phyloP scores from a whole-genome alignment of 2,329 filamentous ascomycete genomes.

The Trichoderma sp. region DNA sequence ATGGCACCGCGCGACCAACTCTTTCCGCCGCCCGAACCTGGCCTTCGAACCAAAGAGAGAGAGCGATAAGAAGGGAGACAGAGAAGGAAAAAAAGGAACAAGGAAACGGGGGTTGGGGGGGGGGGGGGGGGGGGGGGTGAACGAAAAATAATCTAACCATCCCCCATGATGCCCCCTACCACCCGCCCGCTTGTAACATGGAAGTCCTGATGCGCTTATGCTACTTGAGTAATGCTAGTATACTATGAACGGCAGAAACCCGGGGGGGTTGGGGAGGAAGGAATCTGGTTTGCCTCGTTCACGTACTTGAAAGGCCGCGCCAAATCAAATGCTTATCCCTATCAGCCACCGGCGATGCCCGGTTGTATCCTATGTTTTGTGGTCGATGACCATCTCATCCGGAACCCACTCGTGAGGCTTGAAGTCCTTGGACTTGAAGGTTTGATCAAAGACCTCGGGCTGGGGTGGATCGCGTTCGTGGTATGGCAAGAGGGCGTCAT shows the following conservation, averaged over 20 bases:
- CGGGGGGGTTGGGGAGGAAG: not conserved
- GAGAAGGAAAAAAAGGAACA: not conserved
- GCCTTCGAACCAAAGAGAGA: no score
- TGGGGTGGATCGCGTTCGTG: not conserved
- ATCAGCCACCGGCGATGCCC: not conserved
- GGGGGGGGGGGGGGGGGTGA: no score
- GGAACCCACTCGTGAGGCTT: not conserved
- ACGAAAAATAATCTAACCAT: not conserved
- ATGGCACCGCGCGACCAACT: no score
- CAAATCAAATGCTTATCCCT: not conserved
- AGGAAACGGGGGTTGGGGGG: no score
- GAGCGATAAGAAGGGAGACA: not conserved
- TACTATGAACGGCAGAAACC: not conserved
- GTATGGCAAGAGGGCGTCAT: not conserved
- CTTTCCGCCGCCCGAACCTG: no score
- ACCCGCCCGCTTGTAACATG: not conserved
- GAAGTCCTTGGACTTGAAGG: not conserved
- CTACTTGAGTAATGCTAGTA: not conserved
- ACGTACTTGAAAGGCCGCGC: not conserved
- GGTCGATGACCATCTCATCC: not conserved
- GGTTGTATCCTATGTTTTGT: not conserved
- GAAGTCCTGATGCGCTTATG: not conserved
- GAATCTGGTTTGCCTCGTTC: not conserved
- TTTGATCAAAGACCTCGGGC: not conserved
- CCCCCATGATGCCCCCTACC: not conserved